These are phyloP conservation scores for Mychonastes homosphaera DNA, from an alignment of 139 green algal genomes.

Conservation along the genomic window DNA sequence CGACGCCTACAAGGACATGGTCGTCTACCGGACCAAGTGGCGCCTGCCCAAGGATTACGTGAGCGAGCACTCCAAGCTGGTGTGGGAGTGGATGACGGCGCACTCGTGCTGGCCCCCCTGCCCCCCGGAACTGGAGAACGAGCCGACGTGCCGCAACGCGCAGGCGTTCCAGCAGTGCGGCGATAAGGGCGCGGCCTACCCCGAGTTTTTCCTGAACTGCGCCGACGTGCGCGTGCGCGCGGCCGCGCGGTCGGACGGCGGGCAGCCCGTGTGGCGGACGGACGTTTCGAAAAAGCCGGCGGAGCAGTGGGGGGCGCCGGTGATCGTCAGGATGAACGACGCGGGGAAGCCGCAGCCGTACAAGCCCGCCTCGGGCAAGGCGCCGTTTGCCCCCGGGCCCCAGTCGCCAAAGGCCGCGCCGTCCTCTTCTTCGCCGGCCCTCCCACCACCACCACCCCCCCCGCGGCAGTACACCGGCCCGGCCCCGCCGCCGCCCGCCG, in stretches of 20 bases:
- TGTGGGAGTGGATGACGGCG: slow-evolving; percentile 13
- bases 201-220: slow-evolving; percentile 20
- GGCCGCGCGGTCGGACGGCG: background rate
- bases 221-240: background rate
- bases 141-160: slow-evolving; percentile 9
- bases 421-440: too few relatives aligned
- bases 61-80: slow-evolving; percentile 11
- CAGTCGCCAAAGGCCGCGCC: too few relatives aligned
- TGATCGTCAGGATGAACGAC: too few relatives aligned
- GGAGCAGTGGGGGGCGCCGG: too few relatives aligned
- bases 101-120: slow-evolving; percentile 18
- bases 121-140: background rate
- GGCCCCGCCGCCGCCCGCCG: too few relatives aligned
- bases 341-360: too few relatives aligned
- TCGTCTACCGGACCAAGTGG: slow-evolving; percentile 14
- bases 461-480: too few relatives aligned
- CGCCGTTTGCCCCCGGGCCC: too few relatives aligned
- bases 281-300: too few relatives aligned
- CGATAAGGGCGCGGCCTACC: slow-evolving; percentile 1
- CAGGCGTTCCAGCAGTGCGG: slow-evolving; percentile 11
- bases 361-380: too few relatives aligned
- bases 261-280: too few relatives aligned
- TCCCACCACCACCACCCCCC: too few relatives aligned
- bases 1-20: slow-evolving; percentile 4
- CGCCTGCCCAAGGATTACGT: slow-evolving; percentile 1